Evolutionary conservation across 805 yeast species (phyloP).

Genomic region (Metahyphopichia silvanorum): DNA sequence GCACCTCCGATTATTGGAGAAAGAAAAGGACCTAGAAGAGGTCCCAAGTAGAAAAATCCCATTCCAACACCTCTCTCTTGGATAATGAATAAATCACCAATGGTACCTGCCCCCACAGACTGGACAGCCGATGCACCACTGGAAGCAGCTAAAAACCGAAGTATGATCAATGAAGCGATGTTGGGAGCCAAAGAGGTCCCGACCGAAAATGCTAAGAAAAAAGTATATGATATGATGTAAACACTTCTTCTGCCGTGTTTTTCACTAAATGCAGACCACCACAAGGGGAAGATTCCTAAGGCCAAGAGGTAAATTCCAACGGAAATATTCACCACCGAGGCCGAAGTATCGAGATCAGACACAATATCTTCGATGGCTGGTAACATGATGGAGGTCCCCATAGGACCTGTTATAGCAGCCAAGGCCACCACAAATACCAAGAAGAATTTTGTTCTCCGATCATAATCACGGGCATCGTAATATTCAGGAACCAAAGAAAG

Average conservation of each 20-base stretch:
- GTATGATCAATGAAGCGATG: slow-evolving; percentile 60
- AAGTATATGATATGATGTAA: slow-evolving; percentile 62
- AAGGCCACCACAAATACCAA: slow-evolving; percentile 65
- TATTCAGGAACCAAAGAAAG: slow-evolving; percentile 65
- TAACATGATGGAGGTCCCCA: slow-evolving; percentile 81
- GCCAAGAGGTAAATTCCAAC: slow-evolving; percentile 76
- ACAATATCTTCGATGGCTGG: slow-evolving; percentile 71
- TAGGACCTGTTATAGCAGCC: slow-evolving; percentile 80
- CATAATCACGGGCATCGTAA: slow-evolving; percentile 66
- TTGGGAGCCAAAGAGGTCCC: slow-evolving; percentile 68
- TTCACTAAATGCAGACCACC: slow-evolving; percentile 88
- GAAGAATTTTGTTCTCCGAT: slow-evolving; percentile 44
- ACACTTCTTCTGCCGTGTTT: slow-evolving; percentile 70
- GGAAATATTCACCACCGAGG: slow-evolving; percentile 65
- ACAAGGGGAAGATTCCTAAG: slow-evolving; percentile 76
- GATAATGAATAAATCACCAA: slow-evolving; percentile 66
- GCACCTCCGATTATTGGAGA: slow-evolving; percentile 81
- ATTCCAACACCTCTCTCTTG: slow-evolving; percentile 73
- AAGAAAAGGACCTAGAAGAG: slow-evolving; percentile 74
- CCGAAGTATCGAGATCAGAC: slow-evolving; percentile 51
- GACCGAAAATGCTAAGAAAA: slow-evolving; percentile 63
- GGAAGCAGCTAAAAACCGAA: slow-evolving; percentile 64
- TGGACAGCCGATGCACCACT: slow-evolving; percentile 79
- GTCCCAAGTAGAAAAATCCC: slow-evolving; percentile 79
- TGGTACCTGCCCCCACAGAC: slow-evolving; percentile 87